Conservation (phyloP, 495 filamentous ascomycete genomes). For the Wilcoxina mikolae region DNA sequence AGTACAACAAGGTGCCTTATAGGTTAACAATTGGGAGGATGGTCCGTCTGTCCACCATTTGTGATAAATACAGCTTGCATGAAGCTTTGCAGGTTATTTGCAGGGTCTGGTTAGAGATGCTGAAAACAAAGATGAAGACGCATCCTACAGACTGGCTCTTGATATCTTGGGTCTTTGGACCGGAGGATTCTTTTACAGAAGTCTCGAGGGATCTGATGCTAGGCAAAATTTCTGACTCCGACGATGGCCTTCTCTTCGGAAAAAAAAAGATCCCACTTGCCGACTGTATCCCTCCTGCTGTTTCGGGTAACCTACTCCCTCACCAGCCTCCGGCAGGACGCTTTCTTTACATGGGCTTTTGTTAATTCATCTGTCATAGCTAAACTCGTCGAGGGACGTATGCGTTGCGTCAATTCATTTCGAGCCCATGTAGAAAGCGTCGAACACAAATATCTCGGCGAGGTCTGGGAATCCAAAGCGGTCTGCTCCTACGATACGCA, state of each 20-base stretch:
- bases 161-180: conserved; percentile 2
- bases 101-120: neutral
- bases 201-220: neutral
- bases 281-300: neutral
- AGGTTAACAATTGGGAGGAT: neutral
- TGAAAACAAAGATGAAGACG: neutral
- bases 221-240: neutral
- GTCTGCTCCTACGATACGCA: neutral
- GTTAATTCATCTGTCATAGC: neutral
- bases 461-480: neutral
- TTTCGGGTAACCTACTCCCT: neutral
- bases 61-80: neutral
- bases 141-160: neutral
- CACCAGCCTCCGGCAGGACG: neutral
- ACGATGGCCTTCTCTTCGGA: neutral
- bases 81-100: neutral
- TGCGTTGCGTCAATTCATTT: neutral
- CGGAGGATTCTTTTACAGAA: neutral
- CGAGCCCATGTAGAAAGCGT: neutral
- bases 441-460: neutral
- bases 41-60: neutral
- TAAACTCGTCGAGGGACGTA: neutral
- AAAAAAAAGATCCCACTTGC: neutral
- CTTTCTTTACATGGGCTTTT: neutral
- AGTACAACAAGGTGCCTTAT: neutral